These are phyloP conservation scores for Yamadazyma diddensiae DNA, from an alignment of 1,139 yeast species.

Conservation along the genomic window DNA sequence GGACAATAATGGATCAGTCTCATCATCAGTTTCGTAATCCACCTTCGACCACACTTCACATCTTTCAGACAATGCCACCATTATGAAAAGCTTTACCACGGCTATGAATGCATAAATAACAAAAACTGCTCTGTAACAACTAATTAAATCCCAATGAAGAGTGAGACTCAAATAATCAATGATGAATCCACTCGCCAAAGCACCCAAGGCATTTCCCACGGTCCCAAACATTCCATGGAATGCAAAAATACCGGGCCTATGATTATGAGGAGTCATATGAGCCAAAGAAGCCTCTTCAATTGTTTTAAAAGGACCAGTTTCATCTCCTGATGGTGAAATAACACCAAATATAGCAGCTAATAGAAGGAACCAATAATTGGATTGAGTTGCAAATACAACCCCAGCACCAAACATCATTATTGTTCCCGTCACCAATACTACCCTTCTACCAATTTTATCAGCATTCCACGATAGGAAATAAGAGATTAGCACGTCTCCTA, in stretches of 20 bases:
- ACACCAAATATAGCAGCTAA: slow-evolving; percentile 59
- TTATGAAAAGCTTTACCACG: slow-evolving; percentile 47
- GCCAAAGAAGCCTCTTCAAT: slow-evolving; percentile 87
- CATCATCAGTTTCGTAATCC: slow-evolving; percentile 10
- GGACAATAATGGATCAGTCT: slow-evolving; percentile 5
- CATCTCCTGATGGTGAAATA: slow-evolving; percentile 88
- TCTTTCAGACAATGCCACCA: slow-evolving; percentile 50
- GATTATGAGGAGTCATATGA: slow-evolving; percentile 64
- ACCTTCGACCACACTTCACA: slow-evolving; percentile 43
- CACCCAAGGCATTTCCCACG: slow-evolving; percentile 74
- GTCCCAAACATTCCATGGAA: slow-evolving; percentile 67
- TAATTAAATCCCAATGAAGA: slow-evolving; percentile 28
- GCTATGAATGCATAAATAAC: slow-evolving; percentile 58
- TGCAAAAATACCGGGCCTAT: slow-evolving; percentile 75
- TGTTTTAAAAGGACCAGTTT: slow-evolving; percentile 89
- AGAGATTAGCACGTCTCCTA: slow-evolving; percentile 78
- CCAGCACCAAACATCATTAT: slow-evolving; percentile 73
- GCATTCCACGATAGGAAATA: slow-evolving; percentile 77
- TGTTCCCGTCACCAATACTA: slow-evolving; percentile 64
- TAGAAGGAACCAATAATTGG: slow-evolving; percentile 54
- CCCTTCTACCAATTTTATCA: slow-evolving; percentile 68
- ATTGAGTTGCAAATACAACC: slow-evolving; percentile 48
- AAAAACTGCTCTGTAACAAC: slow-evolving; percentile 60
- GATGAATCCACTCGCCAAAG: slow-evolving; percentile 59
- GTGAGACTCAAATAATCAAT: slow-evolving; percentile 42